Conservation (phyloP, 2,329 filamentous ascomycete genomes). For the Drechslera avenae region DNA sequence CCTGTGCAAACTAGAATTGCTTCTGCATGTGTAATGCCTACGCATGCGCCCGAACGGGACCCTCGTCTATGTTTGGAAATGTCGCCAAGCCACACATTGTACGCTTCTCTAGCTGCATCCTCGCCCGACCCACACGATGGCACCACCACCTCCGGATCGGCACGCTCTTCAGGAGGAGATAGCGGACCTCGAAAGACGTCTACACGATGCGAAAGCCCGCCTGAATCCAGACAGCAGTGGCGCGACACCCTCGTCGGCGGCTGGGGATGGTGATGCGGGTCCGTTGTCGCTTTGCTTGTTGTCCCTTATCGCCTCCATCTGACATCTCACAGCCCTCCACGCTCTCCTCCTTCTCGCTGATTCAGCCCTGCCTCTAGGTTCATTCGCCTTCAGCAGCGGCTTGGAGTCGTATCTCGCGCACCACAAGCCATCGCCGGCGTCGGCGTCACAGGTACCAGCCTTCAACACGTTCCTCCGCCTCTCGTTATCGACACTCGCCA, state of each 20-base stretch:
- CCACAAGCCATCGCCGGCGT: constrained; percentile 48
- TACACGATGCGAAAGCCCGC: constrained; percentile 54
- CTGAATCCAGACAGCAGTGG: constrained; percentile 46
- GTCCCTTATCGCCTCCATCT: not conserved
- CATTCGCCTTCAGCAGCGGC: constrained; percentile 85
- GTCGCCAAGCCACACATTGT: constrained; percentile 27
- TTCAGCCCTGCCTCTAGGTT: constrained; percentile 79
- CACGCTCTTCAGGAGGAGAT: constrained; percentile 59
- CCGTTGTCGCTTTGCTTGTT: constrained; percentile 6
- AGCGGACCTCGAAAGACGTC: constrained; percentile 59
- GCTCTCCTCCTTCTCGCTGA: constrained; percentile 79
- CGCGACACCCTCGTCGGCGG: constrained; percentile 13
- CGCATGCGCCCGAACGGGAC: constrained; percentile 1
- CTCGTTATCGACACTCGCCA: constrained; percentile 72
- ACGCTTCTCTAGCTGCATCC: constrained; percentile 13
- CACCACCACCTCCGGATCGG: constrained; percentile 24
- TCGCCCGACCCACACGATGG: constrained; percentile 32
- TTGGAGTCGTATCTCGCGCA: constrained; percentile 83
- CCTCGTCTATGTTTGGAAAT: constrained; percentile 17
- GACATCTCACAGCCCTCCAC: constrained; percentile 54
- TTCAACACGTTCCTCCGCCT: constrained; percentile 72
- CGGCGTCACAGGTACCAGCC: constrained; percentile 45
- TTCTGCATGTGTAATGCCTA: constrained; percentile 1
- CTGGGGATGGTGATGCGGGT: constrained; percentile 25
- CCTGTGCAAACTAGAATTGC: not conserved